These are phyloP conservation scores for Linnemannia elongata DNA, from an alignment of 192 early-diverging fungal genomes.

Conservation along the genomic window DNA sequence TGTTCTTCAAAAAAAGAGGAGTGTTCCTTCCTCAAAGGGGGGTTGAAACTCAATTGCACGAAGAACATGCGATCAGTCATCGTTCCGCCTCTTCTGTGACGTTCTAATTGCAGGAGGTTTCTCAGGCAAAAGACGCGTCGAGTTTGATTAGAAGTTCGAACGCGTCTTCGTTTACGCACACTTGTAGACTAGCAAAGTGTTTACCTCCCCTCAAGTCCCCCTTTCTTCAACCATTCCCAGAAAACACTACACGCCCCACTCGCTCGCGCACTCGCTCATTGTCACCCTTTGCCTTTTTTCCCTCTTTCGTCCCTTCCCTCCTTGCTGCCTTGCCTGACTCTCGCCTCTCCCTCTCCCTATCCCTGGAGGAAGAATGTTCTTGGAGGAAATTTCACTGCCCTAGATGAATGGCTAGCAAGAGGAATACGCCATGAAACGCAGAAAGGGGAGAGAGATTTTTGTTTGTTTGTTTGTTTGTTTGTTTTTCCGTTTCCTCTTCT, in stretches of 20 bases:
- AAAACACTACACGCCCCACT: too few relatives aligned
- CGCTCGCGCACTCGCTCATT: too few relatives aligned
- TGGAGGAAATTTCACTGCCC: neutral
- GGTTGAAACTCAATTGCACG: neutral
- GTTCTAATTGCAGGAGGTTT: neutral
- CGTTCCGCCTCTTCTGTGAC: neutral
- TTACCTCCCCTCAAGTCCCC: too few relatives aligned
- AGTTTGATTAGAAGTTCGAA: neutral
- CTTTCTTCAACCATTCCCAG: too few relatives aligned
- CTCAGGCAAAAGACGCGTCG: neutral
- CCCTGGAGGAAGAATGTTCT: neutral
- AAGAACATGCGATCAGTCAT: conserved; percentile 9
- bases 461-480: neutral
- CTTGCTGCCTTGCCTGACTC: neutral
- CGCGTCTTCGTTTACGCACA: too few relatives aligned
- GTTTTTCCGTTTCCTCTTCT: neutral
- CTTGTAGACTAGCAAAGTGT: too few relatives aligned
- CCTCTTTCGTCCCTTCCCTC: neutral
- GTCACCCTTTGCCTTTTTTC: too few relatives aligned
- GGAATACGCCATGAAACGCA: neutral
- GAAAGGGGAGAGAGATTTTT: neutral
- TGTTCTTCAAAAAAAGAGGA: neutral
- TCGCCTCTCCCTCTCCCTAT: neutral
- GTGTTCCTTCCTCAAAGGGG: neutral
- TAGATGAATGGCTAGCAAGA: neutral